phyloP scores from a whole-genome alignment of 202 grass and related monocot genomes.

The Panicum virgatum region DNA sequence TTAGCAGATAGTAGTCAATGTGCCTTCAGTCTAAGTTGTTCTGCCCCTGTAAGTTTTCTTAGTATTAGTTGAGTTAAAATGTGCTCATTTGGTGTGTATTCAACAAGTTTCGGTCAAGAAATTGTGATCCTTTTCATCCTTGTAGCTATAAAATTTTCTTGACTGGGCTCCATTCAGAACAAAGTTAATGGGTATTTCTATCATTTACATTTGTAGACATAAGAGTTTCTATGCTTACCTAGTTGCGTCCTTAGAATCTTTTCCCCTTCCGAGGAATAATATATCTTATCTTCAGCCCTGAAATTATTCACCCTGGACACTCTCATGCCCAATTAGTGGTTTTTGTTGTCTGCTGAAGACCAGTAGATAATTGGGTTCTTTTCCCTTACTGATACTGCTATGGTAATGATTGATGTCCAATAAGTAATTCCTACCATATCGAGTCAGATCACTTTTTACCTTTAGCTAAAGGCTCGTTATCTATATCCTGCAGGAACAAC shows the following conservation, averaged over 20 bases:
- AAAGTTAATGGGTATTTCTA: background rate
- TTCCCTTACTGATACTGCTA: background rate
- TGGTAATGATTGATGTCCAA: background rate
- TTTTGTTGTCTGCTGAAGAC: background rate
- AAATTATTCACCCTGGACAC: background rate
- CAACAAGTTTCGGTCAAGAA: background rate
- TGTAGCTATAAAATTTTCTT: background rate
- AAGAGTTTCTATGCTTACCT: background rate
- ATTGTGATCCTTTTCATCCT: background rate
- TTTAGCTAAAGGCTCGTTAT: slow-evolving; percentile 10
- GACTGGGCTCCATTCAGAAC: background rate
- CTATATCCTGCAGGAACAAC: slow-evolving; percentile 70
- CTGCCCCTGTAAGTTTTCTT: background rate
- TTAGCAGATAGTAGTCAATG: background rate
- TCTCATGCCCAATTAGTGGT: background rate
- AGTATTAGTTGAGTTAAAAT: background rate
- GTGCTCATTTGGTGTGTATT: background rate
- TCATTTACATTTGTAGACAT: background rate
- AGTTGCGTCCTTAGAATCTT: background rate
- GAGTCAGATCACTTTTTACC: background rate
- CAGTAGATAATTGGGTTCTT: background rate
- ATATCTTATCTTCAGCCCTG: background rate
- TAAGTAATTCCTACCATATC: background rate
- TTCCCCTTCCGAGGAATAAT: background rate
- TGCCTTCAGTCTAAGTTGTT: background rate